phyloP scores from a whole-genome alignment of 2,329 filamentous ascomycete genomes.

The Sarocladiaceae sp. region DNA sequence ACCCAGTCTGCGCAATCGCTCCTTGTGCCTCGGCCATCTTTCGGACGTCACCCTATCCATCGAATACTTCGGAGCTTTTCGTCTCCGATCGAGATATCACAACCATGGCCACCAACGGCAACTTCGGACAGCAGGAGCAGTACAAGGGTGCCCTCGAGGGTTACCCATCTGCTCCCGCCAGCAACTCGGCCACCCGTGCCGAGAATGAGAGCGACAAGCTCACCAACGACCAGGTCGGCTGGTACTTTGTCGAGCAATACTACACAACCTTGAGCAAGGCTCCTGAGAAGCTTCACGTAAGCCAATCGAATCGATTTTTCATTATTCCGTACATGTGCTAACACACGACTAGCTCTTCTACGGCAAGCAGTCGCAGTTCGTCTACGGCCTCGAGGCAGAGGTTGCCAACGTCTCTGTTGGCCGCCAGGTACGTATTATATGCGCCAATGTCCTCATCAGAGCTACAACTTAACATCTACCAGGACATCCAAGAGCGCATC shows the following conservation, averaged over 20 bases:
- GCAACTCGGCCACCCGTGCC: constrained; percentile 28
- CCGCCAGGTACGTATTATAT: constrained; percentile 59
- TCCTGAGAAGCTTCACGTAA: constrained; percentile 84
- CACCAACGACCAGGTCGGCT: constrained; percentile 91
- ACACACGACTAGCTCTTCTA: constrained; percentile 69
- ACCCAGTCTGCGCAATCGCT: neutral
- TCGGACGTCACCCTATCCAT: neutral
- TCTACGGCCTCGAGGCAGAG: constrained; percentile 88
- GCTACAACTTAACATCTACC: constrained; percentile 13
- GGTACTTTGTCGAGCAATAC: constrained; percentile 99
- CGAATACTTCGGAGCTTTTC: constrained; percentile 1
- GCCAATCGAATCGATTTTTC: constrained; percentile 22
- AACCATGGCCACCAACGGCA: constrained; percentile 56
- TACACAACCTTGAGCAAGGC: constrained; percentile 95
- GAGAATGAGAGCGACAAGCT: constrained; percentile 40
- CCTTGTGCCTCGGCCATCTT: constrained; percentile 6
- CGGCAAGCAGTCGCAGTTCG: constrained; percentile 91
- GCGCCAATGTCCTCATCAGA: neutral
- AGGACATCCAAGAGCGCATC: constrained; percentile 94
- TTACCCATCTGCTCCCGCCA: constrained; percentile 30
- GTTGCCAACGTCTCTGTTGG: constrained; percentile 82
- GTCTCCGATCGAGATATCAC: constrained; percentile 11
- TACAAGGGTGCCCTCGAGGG: constrained; percentile 34
- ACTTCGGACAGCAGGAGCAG: constrained; percentile 41
- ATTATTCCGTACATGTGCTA: neutral